Base-by-base conservation (phyloP, 345 rosid species). In the Eucalyptus grandis region DNA sequence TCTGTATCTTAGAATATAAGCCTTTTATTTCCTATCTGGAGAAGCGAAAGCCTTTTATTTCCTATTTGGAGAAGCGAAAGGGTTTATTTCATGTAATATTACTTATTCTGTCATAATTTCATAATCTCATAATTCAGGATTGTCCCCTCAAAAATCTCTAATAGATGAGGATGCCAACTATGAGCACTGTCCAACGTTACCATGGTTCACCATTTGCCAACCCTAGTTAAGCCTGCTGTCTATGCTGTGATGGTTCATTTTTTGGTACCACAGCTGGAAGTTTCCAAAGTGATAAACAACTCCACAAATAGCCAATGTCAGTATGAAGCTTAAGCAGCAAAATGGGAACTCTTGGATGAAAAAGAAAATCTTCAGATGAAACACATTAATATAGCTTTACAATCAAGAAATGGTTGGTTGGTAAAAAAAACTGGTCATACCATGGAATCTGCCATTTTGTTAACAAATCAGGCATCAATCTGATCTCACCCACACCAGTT, bases 401-500 rank as follows among this genome's bases (percentile, higher is more conserved):
- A 88, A 49, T 16, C 34, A 11, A 90, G 58, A 87, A 50, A 77
- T 17, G n/a, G 34, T 22, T 56, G 83, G 46, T 37, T 19, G 46
- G 69, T 87, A 17, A n/a, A 87, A n/a, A 49, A 56, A 89, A 15
- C 49, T 13, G 46, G 69, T 94, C 87, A 53, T 90, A 98, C 99
- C 99, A 97, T 87, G 99, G 99, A 90, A 98, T 93, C 91, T 90
- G 91, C 91, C 88, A 89, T 90, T 90, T 94, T 49, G 99, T 97
- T 47, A 95, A 93, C 89, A 98, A 90, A 94, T 98, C 98, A 87
- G 99, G 98, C 88, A 98, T 93, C 89, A 98, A 87, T 92, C 99
- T 96, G 90, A 97, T 93, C 96, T 98, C 99, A 82, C 99, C 99
- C 53, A 94, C 95, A 83, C 94, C 97, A 3, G 96, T 94, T 87